phyloP scores from a whole-genome alignment of 2,329 filamentous ascomycete genomes.

The Xylaria polymorpha region DNA sequence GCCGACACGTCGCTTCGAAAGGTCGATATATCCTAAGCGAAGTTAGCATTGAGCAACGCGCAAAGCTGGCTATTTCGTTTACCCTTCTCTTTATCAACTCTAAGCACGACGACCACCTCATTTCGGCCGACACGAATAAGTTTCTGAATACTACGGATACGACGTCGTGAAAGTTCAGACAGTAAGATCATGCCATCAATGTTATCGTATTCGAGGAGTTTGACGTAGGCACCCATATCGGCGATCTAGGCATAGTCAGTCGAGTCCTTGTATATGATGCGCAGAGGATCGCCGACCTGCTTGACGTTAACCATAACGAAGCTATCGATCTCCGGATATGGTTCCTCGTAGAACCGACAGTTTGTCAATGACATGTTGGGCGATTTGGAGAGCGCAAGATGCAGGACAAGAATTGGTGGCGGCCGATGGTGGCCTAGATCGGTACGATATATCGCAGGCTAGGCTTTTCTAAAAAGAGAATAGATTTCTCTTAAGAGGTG shows the following conservation, averaged over 20 bases:
- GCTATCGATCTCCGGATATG: slow-evolving; percentile 97
- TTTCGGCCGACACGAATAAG: slow-evolving; percentile 98
- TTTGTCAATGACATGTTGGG: slow-evolving; percentile 93
- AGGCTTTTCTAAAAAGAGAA: slow-evolving; percentile 3
- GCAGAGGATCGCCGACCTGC: slow-evolving; percentile 69
- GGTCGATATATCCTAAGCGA: slow-evolving; percentile 87
- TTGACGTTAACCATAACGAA: slow-evolving; percentile 99
- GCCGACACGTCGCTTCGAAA: slow-evolving; percentile 97
- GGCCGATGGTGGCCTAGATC: slow-evolving; percentile 42
- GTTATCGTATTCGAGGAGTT: slow-evolving; percentile 99
- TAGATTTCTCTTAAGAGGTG: slow-evolving; percentile 9
- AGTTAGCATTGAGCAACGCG: slow-evolving; percentile 41
- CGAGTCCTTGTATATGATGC: slow-evolving; percentile 10
- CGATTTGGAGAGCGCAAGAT: slow-evolving; percentile 49
- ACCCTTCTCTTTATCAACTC: slow-evolving; percentile 99
- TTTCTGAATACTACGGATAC: slow-evolving; percentile 99
- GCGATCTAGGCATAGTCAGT: slow-evolving; percentile 74
- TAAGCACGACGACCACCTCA: slow-evolving; percentile 96
- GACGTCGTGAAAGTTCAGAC: slow-evolving; percentile 95
- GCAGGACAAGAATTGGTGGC: slow-evolving; percentile 33
- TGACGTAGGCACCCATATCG: slow-evolving; percentile 99
- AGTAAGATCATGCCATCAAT: slow-evolving; percentile 99
- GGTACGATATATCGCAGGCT: slow-evolving; percentile 7
- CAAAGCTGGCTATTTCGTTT: slow-evolving; percentile 46
- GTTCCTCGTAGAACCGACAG: slow-evolving; percentile 97